Percentiles rank a stretch among this genome's conserved stretches.
Evolutionary conservation across 139 green algal genomes (phyloP).

Genomic region (Tetradesmus lagerheimii): DNA sequence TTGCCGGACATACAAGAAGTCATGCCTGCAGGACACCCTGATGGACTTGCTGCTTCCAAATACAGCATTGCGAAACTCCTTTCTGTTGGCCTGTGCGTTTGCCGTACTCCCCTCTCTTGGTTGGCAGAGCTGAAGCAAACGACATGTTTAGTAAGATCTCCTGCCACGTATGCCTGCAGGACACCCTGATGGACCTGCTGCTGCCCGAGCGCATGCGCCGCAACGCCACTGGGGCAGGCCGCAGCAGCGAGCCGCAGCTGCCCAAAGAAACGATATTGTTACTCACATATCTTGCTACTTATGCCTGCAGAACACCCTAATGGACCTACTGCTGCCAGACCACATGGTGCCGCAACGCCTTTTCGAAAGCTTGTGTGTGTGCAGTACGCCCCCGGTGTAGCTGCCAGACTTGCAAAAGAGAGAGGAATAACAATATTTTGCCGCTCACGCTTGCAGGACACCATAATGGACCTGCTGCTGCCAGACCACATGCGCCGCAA

Average conservation of each 20-base stretch:
- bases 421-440: no score
- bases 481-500: constrained; percentile 25
- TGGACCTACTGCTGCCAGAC: constrained; percentile 87
- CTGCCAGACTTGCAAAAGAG: no score
- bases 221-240: not conserved
- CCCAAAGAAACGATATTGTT: no score
- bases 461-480: constrained; percentile 89
- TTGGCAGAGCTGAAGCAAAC: no score
- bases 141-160: no score
- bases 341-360: not conserved
- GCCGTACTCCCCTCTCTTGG: no score
- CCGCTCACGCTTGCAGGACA: constrained; percentile 67
- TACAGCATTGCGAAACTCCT: not conserved
- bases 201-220: constrained; percentile 47
- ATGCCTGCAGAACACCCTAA: constrained; percentile 68
- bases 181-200: constrained; percentile 89
- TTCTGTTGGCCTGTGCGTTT: no score
- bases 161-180: constrained; percentile 66
- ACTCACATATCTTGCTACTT: constrained; percentile 42
- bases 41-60: constrained; percentile 88
- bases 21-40: constrained; percentile 76
- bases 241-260: constrained; percentile 16
- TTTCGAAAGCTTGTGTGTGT: no score
- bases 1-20: no score
- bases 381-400: no score